These are phyloP conservation scores for Solanum etuberosum DNA, from an alignment of 257 asterid genomes.

Conservation along the genomic window DNA sequence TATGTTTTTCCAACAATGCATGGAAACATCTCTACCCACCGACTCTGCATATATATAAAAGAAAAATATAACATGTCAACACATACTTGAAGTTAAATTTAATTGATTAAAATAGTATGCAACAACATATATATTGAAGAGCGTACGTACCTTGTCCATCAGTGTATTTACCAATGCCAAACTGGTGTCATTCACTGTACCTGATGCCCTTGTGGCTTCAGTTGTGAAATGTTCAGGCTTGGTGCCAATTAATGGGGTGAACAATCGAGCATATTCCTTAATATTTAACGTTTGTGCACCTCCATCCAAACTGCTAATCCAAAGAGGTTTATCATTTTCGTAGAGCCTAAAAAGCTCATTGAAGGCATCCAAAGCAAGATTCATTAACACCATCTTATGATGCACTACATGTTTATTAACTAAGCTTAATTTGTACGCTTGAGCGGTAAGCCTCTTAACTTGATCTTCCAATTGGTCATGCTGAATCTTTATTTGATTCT, in stretches of 20 bases:
- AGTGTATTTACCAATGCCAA: slow-evolving; percentile 40
- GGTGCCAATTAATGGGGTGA: slow-evolving; percentile 41
- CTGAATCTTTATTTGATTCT: slow-evolving; percentile 51
- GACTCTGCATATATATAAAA: not conserved
- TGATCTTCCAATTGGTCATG: slow-evolving; percentile 58
- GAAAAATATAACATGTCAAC: slow-evolving; percentile 43
- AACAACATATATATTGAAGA: not conserved
- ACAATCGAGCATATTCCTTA: slow-evolving; percentile 49
- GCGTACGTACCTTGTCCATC: slow-evolving; percentile 44
- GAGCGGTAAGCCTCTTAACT: slow-evolving; percentile 26
- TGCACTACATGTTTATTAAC: not conserved
- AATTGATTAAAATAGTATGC: too few relatives aligned
- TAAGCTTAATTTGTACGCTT: slow-evolving; percentile 17
- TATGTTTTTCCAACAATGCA: not conserved
- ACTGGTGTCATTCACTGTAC: slow-evolving; percentile 14
- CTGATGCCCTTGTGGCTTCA: not conserved
- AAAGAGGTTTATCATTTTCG: not conserved
- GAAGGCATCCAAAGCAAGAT: not conserved
- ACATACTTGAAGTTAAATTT: too few relatives aligned
- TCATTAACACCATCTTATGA: not conserved
- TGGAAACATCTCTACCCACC: not conserved
- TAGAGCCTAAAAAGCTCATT: not conserved
- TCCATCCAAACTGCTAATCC: not conserved
- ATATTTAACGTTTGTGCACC: slow-evolving; percentile 32
- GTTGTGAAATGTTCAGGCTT: slow-evolving; percentile 27